Evolutionary conservation across 176 grass and related monocot species (phyloP), one percentile per base, ranked within the genome.

Genomic region (Triticum turgidum): DNA sequence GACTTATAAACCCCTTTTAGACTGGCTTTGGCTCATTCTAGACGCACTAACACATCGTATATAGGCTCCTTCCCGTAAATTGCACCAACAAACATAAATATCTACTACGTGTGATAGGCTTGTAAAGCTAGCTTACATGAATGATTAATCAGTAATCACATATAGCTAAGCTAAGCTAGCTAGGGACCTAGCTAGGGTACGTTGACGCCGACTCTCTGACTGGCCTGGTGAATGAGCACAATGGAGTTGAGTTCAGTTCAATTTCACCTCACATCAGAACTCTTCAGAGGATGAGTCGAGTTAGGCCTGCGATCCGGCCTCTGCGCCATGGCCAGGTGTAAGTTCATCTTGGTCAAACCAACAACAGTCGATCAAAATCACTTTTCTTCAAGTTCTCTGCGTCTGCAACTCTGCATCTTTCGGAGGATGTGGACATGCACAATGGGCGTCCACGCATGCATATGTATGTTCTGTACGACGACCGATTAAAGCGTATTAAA

Each of bases 221-320:
- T 87, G 38, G 73, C 9, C 58, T 1, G 20, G 21, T 59, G 17
- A 58, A 13, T 11, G 52, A 74, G 89, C 80, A 87, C 89, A 69
- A 84, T 32, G 56, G 81, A 75, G 59, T 39, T 86, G 20, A 89
- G 62, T 82, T 86, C 82, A 61, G 15, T 41, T 85, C 33, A 35
- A 54, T 1, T 52, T 74, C 22, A 74, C 72, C 2, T 14, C 24
- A 49, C 72, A 51, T 44, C 13, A 9, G 13, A 52, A 1, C 21
- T 73, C n/a, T 18, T 69, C 18, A 10, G 68, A 30, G 2, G 29
- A 35, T 35, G 34, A 35, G 34, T 35, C 34, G 34, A 69, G 81
- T 91, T 88, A 91, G 89, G 86, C 89, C 39, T 76, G 77, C 15
- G 56, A 56, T 70, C 13, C 2, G 81, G 20, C 85, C 89, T 85